phyloP scores from a whole-genome alignment of 495 filamentous ascomycete species.

The Tuber microsphaerosporum region DNA sequence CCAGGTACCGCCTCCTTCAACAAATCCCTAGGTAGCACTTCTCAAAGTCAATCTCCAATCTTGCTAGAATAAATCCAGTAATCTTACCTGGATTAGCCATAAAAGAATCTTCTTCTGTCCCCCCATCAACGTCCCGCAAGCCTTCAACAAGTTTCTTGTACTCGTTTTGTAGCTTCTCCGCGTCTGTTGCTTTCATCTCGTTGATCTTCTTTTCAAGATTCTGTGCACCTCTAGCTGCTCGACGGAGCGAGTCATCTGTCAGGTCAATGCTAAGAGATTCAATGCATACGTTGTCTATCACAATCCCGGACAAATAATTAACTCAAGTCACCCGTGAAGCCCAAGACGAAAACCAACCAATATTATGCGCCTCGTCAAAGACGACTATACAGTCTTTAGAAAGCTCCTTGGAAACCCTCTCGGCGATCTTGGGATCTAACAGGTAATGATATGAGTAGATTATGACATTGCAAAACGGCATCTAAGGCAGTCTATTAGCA shows the following conservation, averaged over 20 bases:
- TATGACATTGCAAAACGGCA: constrained; percentile 97
- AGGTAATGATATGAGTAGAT: constrained; percentile 99
- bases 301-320: constrained; percentile 5
- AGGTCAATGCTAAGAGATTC: constrained; percentile 95
- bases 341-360: constrained; percentile 42
- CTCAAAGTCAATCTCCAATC: not conserved
- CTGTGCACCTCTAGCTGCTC: constrained; percentile 77
- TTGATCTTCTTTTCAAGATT: constrained; percentile 83
- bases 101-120: constrained; percentile 84
- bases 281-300: constrained; percentile 88
- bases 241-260: constrained; percentile 84
- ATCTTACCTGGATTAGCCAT: constrained; percentile 76
- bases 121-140: constrained; percentile 76
- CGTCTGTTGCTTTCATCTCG: constrained; percentile 88
- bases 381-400: constrained; percentile 98
- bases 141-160: constrained; percentile 95
- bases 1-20: constrained; percentile 91
- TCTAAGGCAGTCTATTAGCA: constrained; percentile 47
- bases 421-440: constrained; percentile 94
- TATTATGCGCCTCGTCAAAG: constrained; percentile 98
- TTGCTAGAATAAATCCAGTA: constrained; percentile 39
- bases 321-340: not conserved
- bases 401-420: constrained; percentile 89
- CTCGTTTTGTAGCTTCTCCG: constrained; percentile 85
- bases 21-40: constrained; percentile 69